phyloP scores from a whole-genome alignment of 805 yeast genomes.

The Starmerella apis region DNA sequence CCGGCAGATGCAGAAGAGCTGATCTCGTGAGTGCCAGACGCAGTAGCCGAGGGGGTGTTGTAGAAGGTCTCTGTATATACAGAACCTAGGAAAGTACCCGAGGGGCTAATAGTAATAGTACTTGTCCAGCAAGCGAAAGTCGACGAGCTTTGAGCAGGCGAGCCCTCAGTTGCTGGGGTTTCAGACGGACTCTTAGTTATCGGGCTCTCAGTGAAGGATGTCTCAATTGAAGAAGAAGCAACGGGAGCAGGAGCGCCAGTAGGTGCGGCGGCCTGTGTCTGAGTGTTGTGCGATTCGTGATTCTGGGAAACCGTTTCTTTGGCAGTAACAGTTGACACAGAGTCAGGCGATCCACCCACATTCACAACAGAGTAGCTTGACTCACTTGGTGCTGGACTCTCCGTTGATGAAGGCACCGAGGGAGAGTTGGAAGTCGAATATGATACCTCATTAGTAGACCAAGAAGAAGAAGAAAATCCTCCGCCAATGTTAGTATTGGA shows the following conservation, averaged over 20 bases:
- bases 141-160: not conserved
- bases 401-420: not conserved
- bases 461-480: not conserved
- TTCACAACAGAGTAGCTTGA: conserved; percentile 26
- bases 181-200: too few species aligned
- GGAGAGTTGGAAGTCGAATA: not conserved
- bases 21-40: not conserved
- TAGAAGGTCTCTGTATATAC: conserved; percentile 8
- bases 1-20: not conserved
- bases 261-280: not conserved
- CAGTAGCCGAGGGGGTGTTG: not conserved
- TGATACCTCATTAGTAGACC: not conserved
- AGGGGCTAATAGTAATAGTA: conserved; percentile 6
- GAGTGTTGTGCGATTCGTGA: not conserved
- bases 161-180: too few species aligned
- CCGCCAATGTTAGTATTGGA: not conserved
- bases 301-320: not conserved
- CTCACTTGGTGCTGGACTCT: conserved; percentile 6
- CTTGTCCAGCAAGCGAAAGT: conserved; percentile 7
- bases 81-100: conserved; percentile 15
- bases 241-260: not conserved
- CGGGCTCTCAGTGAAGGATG: too few species aligned
- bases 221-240: not conserved
- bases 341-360: conserved; percentile 23
- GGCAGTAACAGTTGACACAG: conserved; percentile 17